Base-by-base conservation (phyloP, 139 green algal species). In the Yamagishiella unicocca region DNA sequence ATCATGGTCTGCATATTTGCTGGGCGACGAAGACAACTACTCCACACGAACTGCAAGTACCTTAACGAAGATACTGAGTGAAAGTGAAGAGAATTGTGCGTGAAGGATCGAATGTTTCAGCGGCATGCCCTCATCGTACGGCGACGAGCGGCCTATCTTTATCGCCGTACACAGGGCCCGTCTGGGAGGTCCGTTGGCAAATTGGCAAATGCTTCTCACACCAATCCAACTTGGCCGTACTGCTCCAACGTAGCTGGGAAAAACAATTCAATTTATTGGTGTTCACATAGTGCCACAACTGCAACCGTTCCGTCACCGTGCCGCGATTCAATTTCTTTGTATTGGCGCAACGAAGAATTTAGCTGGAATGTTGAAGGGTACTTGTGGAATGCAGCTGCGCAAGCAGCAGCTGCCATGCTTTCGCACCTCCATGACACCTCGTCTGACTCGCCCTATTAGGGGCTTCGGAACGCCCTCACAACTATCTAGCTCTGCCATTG, bases 1-100 rank as follows among this genome's bases (percentile, higher is more conserved):
- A 90, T 58, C 58, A 83, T 90, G 61, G 85, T 90, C 87, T 90
- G 87, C 87, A 90, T 90, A 35, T 90, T 90, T 79, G n/a, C 40
- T 74, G 38, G 2, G 53, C n/a, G 4, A 22, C 45, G 12, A 62
- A 81, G 46, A 29, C 6, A 64, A n/a, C n/a, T 82, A 82, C 46
- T 78, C 70, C 70, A 78, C 70, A 55, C 70, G 54, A 58, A 58
- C 4, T 46, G 3, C 1, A 46, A 64, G 46, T 61, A 61, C 53
- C 38, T 74, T n/a, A 55, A 25, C 27, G 38, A 68, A 83, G 31
- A 22, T 68, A 83, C 75, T 53, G 40, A 54, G 33, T 43, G 31
- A 58, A 68, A 74, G 72, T 35, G 46, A 40, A 7, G 2, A 9
- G 14, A 42, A 50, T 25, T 27, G 45, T 2, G 22, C 35, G 17